Percentiles rank a stretch among this genome's conserved stretches.
Conservation (phyloP, 768 basidiomycete species). For the Flagelloscypha sp. region DNA sequence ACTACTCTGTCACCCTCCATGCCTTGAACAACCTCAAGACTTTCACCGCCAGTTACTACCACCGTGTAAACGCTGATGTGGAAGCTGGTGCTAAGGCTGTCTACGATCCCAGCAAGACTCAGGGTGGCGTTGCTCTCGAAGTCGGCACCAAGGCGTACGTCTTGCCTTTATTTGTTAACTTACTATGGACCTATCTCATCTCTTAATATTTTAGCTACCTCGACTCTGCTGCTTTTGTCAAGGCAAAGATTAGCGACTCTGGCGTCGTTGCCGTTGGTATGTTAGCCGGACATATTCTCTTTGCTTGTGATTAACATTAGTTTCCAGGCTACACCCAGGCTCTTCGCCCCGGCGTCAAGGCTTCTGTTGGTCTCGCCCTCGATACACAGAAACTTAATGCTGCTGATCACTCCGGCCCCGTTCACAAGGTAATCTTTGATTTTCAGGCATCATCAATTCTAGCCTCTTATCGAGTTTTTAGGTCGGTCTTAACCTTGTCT, state of each 20-base stretch:
- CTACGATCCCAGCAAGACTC: conserved; percentile 89
- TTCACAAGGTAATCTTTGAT: conserved; percentile 56
- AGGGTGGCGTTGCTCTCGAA: conserved; percentile 81
- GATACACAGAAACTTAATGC: conserved; percentile 87
- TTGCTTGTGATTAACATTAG: conserved; percentile 8
- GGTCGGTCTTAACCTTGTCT: conserved; percentile 69
- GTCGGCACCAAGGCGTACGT: conserved; percentile 92
- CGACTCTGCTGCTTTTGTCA: conserved; percentile 85
- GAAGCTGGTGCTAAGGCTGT: conserved; percentile 95
- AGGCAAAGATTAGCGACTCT: conserved; percentile 97
- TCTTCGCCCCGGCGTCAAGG: conserved; percentile 89
- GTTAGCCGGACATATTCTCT: conserved; percentile 8
- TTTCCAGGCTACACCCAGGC: conserved; percentile 78
- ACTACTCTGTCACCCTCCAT: conserved; percentile 91
- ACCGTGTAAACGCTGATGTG: conserved; percentile 84
- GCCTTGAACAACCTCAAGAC: conserved; percentile 90
- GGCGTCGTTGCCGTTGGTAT: conserved; percentile 82
- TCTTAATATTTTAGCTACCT: conserved; percentile 45
- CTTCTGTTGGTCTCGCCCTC: conserved; percentile 87
- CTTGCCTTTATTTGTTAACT: neutral
- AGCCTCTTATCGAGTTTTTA: conserved; percentile 14
- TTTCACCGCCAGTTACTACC: conserved; percentile 97
- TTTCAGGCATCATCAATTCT: neutral
- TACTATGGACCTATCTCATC: neutral
- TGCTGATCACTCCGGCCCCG: conserved; percentile 42